Evolutionary conservation across 75 land plant species (phyloP), one percentile per base, ranked within the genome.

Genomic region (Azolla pinnata): DNA sequence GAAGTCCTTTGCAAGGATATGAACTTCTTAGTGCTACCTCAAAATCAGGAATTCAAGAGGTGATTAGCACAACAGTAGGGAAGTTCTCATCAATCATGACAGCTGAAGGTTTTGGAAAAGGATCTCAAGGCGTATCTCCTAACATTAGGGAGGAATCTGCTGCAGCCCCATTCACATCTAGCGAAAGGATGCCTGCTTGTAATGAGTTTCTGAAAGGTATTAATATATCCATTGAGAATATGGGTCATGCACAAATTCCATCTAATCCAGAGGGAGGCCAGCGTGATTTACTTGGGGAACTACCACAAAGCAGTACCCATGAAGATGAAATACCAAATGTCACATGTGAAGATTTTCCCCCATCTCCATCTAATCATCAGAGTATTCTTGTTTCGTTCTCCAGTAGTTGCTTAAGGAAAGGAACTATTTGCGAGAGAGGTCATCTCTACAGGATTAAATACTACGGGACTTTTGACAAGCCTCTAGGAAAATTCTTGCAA

Each of bases 391-490:
- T 91, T n/a, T 80, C 81, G 0, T 65, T 82, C 32, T 80, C 92
- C 46, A 91, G 81, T 46, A 78, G 75, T 16, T 75, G 80, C 75
- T 67, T 90, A n/a, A 57, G 59, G 18, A 87, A 82, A 61, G 83
- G 88, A 34, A 77, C 78, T 64, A 75, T 87, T 16, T 91, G 97
- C 75, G 84, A 84, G 54, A 77, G 79, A 18, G 75, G 95, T 52
- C 79, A 81, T 29, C 82, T 91, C 34, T 48, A 77, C 26, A 95
- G 97, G 1, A 84, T 91, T 12, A 91, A 87, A 60, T 91, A 80
- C 33, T 91, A 91, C 69, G 92, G 92, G 17, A 74, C 75, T 55
- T 79, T 75, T 78, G 97, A 91, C 69, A 87, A 84, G 73, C 97
- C 97, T 34, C 78, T 91, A 33, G 97, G 97, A 20, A 81, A 75